Evolutionary conservation across 179 eudicot species (phyloP).

Genomic region (Amaranthus tricolor): DNA sequence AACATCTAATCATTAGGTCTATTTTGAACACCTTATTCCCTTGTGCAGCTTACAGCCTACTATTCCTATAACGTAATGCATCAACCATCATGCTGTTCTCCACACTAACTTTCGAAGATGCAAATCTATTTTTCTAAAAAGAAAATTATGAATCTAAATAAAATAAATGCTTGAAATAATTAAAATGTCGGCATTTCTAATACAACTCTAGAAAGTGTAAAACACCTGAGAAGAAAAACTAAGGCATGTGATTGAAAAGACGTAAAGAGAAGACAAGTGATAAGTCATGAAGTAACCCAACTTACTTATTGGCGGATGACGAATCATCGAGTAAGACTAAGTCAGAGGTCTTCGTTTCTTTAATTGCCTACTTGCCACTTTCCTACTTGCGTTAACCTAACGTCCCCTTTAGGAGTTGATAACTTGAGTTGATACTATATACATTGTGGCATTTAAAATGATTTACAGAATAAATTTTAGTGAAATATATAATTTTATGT

Average conservation of each 20-base stretch:
- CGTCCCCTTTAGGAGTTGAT: too few relatives aligned
- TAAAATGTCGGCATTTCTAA: neutral
- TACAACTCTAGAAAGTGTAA: neutral
- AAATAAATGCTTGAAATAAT: neutral
- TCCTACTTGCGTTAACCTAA: too few relatives aligned
- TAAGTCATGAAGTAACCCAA: neutral
- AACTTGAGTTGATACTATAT: too few relatives aligned
- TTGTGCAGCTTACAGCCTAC: too few relatives aligned
- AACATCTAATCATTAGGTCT: too few relatives aligned
- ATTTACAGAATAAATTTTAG: too few relatives aligned
- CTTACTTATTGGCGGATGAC: neutral
- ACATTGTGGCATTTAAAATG: too few relatives aligned
- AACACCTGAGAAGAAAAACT: neutral
- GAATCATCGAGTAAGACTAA: neutral
- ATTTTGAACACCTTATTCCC: too few relatives aligned
- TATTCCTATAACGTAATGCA: neutral
- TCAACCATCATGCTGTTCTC: slow-evolving; percentile 10
- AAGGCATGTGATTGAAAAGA: slow-evolving; percentile 19
- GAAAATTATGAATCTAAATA: neutral
- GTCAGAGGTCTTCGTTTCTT: neutral
- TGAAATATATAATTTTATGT: too few relatives aligned
- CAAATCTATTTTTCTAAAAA: neutral
- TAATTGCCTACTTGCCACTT: neutral
- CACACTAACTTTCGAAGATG: neutral
- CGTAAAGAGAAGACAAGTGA: neutral